These are phyloP conservation scores for Flaveria linearis DNA, from an alignment of 129 eudicot genomes.

Conservation along the genomic window DNA sequence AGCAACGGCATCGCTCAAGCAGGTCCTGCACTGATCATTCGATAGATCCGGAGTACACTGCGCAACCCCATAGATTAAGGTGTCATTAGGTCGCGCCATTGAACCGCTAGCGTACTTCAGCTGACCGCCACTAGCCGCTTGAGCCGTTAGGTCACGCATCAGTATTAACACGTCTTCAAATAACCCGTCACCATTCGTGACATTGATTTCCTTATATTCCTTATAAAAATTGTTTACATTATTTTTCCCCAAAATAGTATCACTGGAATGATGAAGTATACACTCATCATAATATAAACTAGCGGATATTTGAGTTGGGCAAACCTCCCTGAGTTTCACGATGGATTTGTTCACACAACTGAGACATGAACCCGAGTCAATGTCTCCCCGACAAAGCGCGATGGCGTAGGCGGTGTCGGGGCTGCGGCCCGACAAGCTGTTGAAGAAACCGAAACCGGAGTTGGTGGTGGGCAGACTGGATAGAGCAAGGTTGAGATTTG, in stretches of 20 bases:
- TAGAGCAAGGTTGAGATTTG: constrained; percentile 29
- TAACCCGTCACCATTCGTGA: background rate
- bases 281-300: background rate
- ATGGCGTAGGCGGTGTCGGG: constrained; percentile 32
- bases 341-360: constrained; percentile 23
- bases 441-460: constrained; percentile 15
- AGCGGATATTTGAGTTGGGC: background rate
- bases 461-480: constrained; percentile 11
- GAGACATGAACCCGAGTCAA: constrained; percentile 19
- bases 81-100: background rate
- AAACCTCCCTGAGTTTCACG: background rate
- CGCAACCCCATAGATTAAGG: background rate
- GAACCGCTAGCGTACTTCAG: background rate
- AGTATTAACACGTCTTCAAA: background rate
- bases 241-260: background rate
- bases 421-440: constrained; percentile 21
- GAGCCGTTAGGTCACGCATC: background rate
- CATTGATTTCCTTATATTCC: background rate
- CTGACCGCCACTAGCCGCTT: background rate
- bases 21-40: background rate
- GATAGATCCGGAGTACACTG: constrained; percentile 14
- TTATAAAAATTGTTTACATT: background rate
- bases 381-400: constrained; percentile 45
- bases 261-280: background rate
- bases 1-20: background rate